Percentiles rank a stretch among this genome's conserved stretches.
These are phyloP conservation scores for Gracilaria vermiculophylla DNA, from an alignment of 23 red algal species.

Conservation along the genomic window DNA sequence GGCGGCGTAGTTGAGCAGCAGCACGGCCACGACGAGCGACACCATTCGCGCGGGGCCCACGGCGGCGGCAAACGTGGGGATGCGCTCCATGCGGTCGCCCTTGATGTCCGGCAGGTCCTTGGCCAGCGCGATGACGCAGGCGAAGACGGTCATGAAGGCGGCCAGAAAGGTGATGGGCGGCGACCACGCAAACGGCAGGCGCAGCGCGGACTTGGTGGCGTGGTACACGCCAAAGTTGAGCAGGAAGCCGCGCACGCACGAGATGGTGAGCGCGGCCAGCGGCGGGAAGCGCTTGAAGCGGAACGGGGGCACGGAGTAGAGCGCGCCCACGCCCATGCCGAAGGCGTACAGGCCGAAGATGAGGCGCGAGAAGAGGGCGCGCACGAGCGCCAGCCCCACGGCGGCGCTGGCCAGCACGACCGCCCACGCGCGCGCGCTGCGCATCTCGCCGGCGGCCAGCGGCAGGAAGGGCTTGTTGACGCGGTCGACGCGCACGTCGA, in stretches of 20 bases:
- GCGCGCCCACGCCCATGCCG: constrained; percentile 80
- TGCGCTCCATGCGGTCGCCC: constrained; percentile 69
- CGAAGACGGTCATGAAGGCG: constrained; percentile 90
- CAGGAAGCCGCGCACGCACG: constrained; percentile 89
- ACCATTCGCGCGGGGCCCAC: constrained; percentile 58
- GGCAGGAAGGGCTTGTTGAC: constrained; percentile 99
- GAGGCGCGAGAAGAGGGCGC: constrained; percentile 63
- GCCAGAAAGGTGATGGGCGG: constrained; percentile 83
- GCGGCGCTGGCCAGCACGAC: constrained; percentile 57
- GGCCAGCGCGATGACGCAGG: constrained; percentile 86
- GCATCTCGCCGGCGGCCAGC: constrained; percentile 74
- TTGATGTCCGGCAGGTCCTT: constrained; percentile 90
- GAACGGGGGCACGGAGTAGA: constrained; percentile 86
- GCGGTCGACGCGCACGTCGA: constrained; percentile 79
- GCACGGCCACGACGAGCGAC: constrained; percentile 39
- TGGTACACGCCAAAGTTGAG: constrained; percentile 97
- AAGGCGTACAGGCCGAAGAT: constrained; percentile 88
- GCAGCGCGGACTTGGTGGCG: constrained; percentile 84
- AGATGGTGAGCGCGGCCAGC: constrained; percentile 83
- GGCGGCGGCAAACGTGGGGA: constrained; percentile 84
- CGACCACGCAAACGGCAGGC: constrained; percentile 80
- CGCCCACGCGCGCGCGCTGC: constrained; percentile 56
- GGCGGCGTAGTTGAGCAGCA: constrained; percentile 44
- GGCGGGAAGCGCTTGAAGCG: constrained; percentile 74
- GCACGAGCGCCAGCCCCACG: constrained; percentile 73